Base-by-base conservation (phyloP, 2,329 filamentous ascomycete species). In the Lasiodiplodia gonubiensis region DNA sequence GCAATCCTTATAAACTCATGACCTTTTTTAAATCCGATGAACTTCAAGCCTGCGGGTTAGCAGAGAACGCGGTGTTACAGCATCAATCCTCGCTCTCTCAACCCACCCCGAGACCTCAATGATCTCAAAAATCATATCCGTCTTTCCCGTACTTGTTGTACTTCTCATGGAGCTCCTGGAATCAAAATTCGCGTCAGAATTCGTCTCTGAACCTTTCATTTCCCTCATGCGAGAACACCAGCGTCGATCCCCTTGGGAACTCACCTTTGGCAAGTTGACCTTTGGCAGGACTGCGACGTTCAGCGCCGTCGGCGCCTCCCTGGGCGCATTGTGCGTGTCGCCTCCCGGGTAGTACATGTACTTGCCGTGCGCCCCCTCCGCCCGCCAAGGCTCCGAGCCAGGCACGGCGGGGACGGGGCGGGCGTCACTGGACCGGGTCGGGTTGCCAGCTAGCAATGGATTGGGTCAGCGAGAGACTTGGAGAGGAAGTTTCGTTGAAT, bases 121-220 rank as follows among this genome's bases (percentile, higher is more conserved):
- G 12, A 2, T 10, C 2, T 64, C 46, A 53, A 27, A 61, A 23
- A 14, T 74, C 78, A 83, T 91, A 97, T 74, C 92, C 94, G 74
- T 98, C 94, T 89, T 98, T 98, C 81, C 95, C 95, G 89, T 92
- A 98, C 87, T 99, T 99, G 92, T 99, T 99, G 89, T 91, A 97
- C 84, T 91, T 91, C 75, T 98, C 95, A 84, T 99, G 95, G 71
- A 97, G 88, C 76, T 90, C 87, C 92, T 96, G 75, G 67, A 63
- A 35, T 18, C 39, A 46, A 11, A 11, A 7, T 8, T 3, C 11
- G 18, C 12, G 23, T 54, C 10, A 61, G 39, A 18, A 46, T 27
- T 6, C 23, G 2, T 18, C 18, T 6, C 30, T 14, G 8, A 8
- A 16, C 3, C 21, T n/a, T 3, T 6, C 35, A 25, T 18, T 0